phyloP scores from a whole-genome alignment of 2,329 filamentous ascomycete species.

The Ilyonectria robusta region DNA sequence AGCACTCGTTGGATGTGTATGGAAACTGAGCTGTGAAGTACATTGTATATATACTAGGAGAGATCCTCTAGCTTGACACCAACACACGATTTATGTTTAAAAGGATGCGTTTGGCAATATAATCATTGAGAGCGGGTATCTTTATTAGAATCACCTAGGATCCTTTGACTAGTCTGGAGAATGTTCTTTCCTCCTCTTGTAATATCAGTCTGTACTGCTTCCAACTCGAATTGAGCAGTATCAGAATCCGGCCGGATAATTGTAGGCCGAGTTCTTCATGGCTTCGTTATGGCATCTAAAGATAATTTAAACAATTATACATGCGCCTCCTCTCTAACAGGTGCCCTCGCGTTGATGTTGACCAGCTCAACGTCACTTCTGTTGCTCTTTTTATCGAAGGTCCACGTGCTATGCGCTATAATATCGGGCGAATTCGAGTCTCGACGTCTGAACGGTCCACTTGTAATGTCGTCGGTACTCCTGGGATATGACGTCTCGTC shows the following conservation, averaged over 20 bases:
- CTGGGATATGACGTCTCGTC: neutral
- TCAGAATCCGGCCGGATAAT: no score
- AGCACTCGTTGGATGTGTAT: conserved; percentile 47
- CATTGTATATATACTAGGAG: neutral
- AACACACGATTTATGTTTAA: neutral
- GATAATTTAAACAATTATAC: neutral
- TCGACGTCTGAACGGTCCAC: no score
- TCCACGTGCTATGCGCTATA: neutral
- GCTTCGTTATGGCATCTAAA: no score
- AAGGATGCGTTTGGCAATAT: neutral
- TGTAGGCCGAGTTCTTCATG: no score
- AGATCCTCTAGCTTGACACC: neutral
- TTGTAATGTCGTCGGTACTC: neutral
- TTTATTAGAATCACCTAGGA: no score
- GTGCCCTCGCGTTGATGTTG: neutral
- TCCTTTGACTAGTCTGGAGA: no score
- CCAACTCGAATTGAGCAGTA: no score
- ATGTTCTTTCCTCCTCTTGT: no score
- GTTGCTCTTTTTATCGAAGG: conserved; percentile 5
- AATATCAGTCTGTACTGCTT: no score
- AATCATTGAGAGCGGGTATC: no score
- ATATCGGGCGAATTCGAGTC: neutral
- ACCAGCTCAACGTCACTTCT: conserved; percentile 15
- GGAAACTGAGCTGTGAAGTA: conserved; percentile 38
- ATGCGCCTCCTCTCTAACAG: neutral